Evolutionary conservation across 257 asterid species (phyloP).

Genomic region (Plantago major): DNA sequence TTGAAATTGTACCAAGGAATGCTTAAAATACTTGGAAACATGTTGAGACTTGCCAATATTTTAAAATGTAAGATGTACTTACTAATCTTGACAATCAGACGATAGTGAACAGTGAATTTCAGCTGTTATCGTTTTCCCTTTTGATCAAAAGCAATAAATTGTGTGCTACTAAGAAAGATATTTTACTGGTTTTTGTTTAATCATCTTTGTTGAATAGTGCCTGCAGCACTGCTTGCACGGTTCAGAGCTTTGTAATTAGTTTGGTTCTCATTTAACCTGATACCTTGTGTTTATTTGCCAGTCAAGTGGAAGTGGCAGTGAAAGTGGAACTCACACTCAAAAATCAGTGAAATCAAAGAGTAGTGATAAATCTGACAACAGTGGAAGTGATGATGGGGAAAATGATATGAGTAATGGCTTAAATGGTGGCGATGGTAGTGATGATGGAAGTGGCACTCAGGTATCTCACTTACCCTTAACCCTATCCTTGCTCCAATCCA

Average conservation of each 20-base stretch:
- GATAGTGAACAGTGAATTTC: too few relatives aligned
- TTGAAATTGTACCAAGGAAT: too few relatives aligned
- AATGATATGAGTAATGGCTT: conserved; percentile 45
- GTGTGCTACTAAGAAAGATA: too few relatives aligned
- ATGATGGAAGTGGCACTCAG: conserved; percentile 79
- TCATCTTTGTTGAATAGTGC: neutral
- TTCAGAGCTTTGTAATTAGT: conserved; percentile 2
- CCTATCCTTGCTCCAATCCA: too few relatives aligned
- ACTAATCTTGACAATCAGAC: too few relatives aligned
- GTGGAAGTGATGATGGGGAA: conserved; percentile 50
- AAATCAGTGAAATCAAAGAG: conserved; percentile 58
- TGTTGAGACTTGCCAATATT: too few relatives aligned
- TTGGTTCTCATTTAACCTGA: conserved; percentile 10
- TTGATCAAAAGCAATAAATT: too few relatives aligned
- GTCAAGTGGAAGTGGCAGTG: conserved; percentile 98
- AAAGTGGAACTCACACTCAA: conserved; percentile 68
- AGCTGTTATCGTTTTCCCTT: too few relatives aligned
- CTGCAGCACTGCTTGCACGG: too few relatives aligned
- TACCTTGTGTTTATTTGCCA: conserved; percentile 33
- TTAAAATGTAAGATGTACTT: too few relatives aligned
- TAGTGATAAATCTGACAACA: conserved; percentile 42
- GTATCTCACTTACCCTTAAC: conserved; percentile 21
- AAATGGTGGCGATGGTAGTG: conserved; percentile 55
- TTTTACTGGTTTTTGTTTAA: neutral
- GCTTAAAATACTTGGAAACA: too few relatives aligned